phyloP scores from a whole-genome alignment of 2,329 filamentous ascomycete species.

The Aspergillus sp. region DNA sequence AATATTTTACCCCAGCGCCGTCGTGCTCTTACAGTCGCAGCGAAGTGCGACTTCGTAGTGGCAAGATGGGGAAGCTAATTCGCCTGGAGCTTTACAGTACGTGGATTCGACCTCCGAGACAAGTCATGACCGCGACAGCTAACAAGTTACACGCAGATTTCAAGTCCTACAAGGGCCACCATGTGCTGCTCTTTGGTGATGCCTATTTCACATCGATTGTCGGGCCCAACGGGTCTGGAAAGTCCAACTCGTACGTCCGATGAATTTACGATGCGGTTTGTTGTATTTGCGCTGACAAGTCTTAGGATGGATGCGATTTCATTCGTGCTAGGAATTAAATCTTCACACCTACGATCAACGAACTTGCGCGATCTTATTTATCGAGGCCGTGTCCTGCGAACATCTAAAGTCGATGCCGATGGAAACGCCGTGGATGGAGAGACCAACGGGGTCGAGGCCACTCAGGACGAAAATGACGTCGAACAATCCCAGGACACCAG shows the following conservation, averaged over 20 bases:
- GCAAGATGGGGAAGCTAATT: conserved; percentile 91
- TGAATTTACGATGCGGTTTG: neutral
- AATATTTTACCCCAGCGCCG: neutral
- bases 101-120: conserved; percentile 30
- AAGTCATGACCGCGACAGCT: conserved; percentile 9
- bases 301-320: conserved; percentile 96
- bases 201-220: conserved; percentile 99
- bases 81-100: conserved; percentile 90
- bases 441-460: conserved; percentile 62
- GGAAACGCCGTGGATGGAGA: conserved; percentile 66
- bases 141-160: conserved; percentile 65
- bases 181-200: conserved; percentile 90
- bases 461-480: conserved; percentile 52
- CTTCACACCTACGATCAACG: conserved; percentile 91
- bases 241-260: conserved; percentile 83
- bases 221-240: conserved; percentile 98
- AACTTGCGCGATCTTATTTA: conserved; percentile 95
- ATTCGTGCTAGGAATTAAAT: conserved; percentile 97
- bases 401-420: conserved; percentile 88
- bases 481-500: conserved; percentile 62
- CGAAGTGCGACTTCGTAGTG: conserved; percentile 26
- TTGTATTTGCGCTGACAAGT: conserved; percentile 23
- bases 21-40: conserved; percentile 22
- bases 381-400: conserved; percentile 87
- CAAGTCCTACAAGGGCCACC: conserved; percentile 98